A percentile compares a stretch with the other conserved stretches of the same genome.
Evolutionary conservation across 257 asterid genomes (phyloP).

Genomic region (Ocimum tenuiflorum): DNA sequence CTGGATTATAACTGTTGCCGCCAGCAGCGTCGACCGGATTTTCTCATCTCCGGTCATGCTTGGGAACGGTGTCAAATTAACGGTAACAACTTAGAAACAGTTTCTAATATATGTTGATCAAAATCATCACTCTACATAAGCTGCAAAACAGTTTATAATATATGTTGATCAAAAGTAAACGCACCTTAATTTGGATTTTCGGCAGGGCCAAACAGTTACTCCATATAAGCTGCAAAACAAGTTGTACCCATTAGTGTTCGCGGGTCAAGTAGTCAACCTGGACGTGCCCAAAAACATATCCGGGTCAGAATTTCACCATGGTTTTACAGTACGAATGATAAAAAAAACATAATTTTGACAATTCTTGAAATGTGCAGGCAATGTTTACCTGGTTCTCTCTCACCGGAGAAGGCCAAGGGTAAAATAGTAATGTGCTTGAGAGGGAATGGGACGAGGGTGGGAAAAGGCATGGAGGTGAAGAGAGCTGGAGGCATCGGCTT

Average conservation of each 20-base stretch:
- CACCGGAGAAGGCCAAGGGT: slow-evolving; percentile 59
- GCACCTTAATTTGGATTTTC: background rate
- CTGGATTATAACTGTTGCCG: slow-evolving; percentile 89
- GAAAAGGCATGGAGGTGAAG: slow-evolving; percentile 75
- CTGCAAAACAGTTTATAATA: too few species aligned
- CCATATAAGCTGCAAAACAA: slow-evolving; percentile 47
- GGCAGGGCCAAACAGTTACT: slow-evolving; percentile 73
- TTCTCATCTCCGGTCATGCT: slow-evolving; percentile 48
- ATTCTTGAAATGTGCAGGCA: slow-evolving; percentile 39
- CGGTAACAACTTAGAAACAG: slow-evolving; percentile 26
- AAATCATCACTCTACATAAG: too few species aligned
- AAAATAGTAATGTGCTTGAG: slow-evolving; percentile 71
- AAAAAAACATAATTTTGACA: background rate
- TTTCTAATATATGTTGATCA: background rate
- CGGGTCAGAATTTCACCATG: slow-evolving; percentile 25
- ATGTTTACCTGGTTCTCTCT: slow-evolving; percentile 70
- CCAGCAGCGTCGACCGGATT: slow-evolving; percentile 69
- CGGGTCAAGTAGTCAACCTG: slow-evolving; percentile 46
- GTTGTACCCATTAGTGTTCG: slow-evolving; percentile 58
- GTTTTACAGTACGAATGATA: too few species aligned
- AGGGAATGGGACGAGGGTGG: slow-evolving; percentile 70
- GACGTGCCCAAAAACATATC: slow-evolving; percentile 36
- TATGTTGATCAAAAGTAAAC: too few species aligned
- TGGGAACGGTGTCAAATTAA: slow-evolving; percentile 51
- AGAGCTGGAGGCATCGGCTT: slow-evolving; percentile 81